Evolutionary conservation across 1,284 basidiomycete species (phyloP).

Genomic region (Schizopora paradoxa): DNA sequence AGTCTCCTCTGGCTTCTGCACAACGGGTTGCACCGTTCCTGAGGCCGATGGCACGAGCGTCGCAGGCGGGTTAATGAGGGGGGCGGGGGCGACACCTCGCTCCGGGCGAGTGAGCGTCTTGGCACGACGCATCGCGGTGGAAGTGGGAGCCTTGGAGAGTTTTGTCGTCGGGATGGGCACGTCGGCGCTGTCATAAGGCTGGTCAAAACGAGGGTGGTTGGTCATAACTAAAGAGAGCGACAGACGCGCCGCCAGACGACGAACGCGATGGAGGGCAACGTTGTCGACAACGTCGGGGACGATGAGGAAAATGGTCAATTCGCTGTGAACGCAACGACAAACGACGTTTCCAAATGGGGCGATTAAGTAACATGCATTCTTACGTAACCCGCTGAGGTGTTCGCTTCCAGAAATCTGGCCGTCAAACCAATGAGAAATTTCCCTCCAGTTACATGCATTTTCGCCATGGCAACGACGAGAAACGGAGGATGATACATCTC

Average conservation of each 20-base stretch:
- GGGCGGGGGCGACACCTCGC: conserved; percentile 87
- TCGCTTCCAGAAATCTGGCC: too few species aligned
- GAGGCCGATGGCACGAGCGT: conserved; percentile 36
- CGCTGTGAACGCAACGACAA: conserved; percentile 1
- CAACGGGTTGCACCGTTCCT: conserved; percentile 26
- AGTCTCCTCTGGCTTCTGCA: conserved; percentile 32
- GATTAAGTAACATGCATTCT: too few species aligned
- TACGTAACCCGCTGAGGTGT: too few species aligned
- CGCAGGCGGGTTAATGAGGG: conserved; percentile 79
- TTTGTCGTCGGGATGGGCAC: conserved; percentile 66
- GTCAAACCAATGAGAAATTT: too few species aligned
- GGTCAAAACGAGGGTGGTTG: conserved; percentile 45
- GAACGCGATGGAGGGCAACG: neutral
- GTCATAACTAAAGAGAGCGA: conserved; percentile 38
- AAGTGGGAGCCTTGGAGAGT: conserved; percentile 36
- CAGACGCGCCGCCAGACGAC: conserved; percentile 3
- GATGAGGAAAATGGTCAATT: conserved; percentile 5
- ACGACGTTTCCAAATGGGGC: too few species aligned
- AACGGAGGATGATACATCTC: too few species aligned
- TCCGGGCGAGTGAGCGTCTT: conserved; percentile 97
- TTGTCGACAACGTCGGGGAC: conserved; percentile 1
- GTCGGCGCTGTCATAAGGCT: conserved; percentile 51
- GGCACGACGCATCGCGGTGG: conserved; percentile 67
- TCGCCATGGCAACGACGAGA: too few species aligned
- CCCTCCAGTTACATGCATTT: too few species aligned